Percentiles rank a stretch among this genome's conserved stretches.
These are phyloP conservation scores for Pezicula rhizophila DNA, from an alignment of 2,329 filamentous ascomycete species.

Conservation along the genomic window DNA sequence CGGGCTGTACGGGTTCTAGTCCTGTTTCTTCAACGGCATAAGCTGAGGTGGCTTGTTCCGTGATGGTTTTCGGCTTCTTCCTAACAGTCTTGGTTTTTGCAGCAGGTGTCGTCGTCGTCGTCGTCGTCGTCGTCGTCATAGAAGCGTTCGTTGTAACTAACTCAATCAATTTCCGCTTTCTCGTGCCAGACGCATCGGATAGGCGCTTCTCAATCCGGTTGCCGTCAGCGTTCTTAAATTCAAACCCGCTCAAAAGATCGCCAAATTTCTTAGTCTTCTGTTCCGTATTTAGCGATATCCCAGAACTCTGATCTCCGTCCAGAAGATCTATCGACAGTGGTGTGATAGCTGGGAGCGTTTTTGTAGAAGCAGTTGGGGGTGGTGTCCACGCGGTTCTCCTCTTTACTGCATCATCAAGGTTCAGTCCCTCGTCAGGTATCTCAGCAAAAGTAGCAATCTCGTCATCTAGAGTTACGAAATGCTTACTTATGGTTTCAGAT, in stretches of 20 bases:
- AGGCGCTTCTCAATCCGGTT: slow-evolving; percentile 7
- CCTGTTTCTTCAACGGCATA: slow-evolving; percentile 43
- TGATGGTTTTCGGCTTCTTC: slow-evolving; percentile 73
- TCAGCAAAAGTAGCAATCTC: background rate
- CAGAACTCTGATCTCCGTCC: background rate
- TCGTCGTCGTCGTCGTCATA: slow-evolving; percentile 13
- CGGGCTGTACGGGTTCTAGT: slow-evolving; percentile 21
- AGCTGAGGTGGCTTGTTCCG: slow-evolving; percentile 67
- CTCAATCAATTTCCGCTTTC: slow-evolving; percentile 53
- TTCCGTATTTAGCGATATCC: slow-evolving; percentile 4
- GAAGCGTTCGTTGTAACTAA: slow-evolving; percentile 25
- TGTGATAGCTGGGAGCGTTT: slow-evolving; percentile 8
- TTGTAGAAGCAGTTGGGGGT: slow-evolving; percentile 43
- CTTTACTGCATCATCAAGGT: slow-evolving; percentile 37
- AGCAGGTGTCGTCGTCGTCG: slow-evolving; percentile 27
- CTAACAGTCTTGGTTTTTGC: slow-evolving; percentile 48
- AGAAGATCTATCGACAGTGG: background rate
- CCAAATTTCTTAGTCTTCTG: slow-evolving; percentile 25
- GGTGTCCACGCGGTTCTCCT: slow-evolving; percentile 66
- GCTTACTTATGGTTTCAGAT: slow-evolving; percentile 27
- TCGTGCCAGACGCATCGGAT: slow-evolving; percentile 24
- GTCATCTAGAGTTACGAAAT: slow-evolving; percentile 19
- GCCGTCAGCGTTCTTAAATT: slow-evolving; percentile 26
- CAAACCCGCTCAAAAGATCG: slow-evolving; percentile 33
- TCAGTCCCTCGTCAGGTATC: slow-evolving; percentile 11